phyloP scores from a whole-genome alignment of 768 basidiomycete genomes.

The Hericium alpestre region DNA sequence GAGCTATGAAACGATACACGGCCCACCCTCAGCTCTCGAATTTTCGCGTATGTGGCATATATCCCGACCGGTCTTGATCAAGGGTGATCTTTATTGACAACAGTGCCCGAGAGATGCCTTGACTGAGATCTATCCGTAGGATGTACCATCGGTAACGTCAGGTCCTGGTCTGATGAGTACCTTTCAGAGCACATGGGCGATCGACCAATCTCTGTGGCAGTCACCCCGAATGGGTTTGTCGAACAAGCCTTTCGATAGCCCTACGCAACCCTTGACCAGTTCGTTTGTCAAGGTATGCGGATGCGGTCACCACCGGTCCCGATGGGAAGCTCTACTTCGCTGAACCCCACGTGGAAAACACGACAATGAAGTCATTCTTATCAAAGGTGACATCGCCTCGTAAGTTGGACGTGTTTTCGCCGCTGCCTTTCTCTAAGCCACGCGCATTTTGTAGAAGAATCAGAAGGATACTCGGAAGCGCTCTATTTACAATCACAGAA shows the following conservation, averaged over 20 bases:
- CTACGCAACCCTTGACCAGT: slow-evolving; percentile 1
- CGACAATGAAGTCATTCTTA: slow-evolving; percentile 55
- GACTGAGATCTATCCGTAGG: slow-evolving; percentile 25
- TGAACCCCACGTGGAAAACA: slow-evolving; percentile 60
- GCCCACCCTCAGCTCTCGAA: slow-evolving; percentile 55
- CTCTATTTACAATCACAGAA: slow-evolving; percentile 86
- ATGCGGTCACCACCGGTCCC: slow-evolving; percentile 49
- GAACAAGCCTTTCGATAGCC: not conserved
- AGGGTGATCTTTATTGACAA: slow-evolving; percentile 30
- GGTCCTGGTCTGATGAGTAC: slow-evolving; percentile 59
- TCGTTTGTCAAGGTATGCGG: slow-evolving; percentile 48
- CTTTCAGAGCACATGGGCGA: slow-evolving; percentile 46
- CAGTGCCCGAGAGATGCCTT: not conserved
- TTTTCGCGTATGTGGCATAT: slow-evolving; percentile 60
- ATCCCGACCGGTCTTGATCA: slow-evolving; percentile 64
- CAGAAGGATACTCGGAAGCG: slow-evolving; percentile 23
- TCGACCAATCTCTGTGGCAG: slow-evolving; percentile 54
- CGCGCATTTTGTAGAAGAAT: slow-evolving; percentile 13
- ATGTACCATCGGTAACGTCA: slow-evolving; percentile 33
- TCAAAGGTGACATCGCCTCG: slow-evolving; percentile 19
- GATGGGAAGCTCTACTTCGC: slow-evolving; percentile 58
- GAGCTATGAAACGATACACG: slow-evolving; percentile 36
- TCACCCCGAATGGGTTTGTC: slow-evolving; percentile 75
- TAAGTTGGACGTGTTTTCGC: not conserved
- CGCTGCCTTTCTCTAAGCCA: not conserved